Percentiles rank a stretch among this genome's conserved stretches.
Evolutionary conservation across 2,329 filamentous ascomycete genomes (phyloP).

Genomic region (Epichloe brachyelytri): DNA sequence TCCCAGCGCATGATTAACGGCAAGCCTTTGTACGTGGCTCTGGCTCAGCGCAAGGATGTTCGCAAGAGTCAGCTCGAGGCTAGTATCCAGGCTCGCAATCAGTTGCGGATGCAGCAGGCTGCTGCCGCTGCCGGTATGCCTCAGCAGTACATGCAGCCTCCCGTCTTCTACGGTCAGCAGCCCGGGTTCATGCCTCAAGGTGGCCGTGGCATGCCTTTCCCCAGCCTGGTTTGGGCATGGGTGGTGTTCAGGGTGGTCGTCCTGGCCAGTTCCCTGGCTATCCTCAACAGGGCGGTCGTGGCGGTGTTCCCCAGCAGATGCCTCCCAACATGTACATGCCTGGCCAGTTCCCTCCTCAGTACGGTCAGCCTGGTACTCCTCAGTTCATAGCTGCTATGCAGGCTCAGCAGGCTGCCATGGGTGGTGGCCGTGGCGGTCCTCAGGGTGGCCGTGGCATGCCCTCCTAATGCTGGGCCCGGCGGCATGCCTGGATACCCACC

Average conservation of each 20-base stretch:
- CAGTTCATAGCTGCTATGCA: slow-evolving; percentile 75
- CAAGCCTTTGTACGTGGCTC: slow-evolving; percentile 95
- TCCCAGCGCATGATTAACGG: slow-evolving; percentile 97
- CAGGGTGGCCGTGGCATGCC: slow-evolving; percentile 62
- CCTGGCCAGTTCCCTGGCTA: slow-evolving; percentile 79
- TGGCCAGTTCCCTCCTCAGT: slow-evolving; percentile 68
- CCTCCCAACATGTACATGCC: slow-evolving; percentile 79
- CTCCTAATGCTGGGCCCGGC: slow-evolving; percentile 42
- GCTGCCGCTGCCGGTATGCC: slow-evolving; percentile 82
- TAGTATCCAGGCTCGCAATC: slow-evolving; percentile 97
- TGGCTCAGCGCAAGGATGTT: slow-evolving; percentile 98
- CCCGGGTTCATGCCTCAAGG: slow-evolving; percentile 54
- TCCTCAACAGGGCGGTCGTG: slow-evolving; percentile 78
- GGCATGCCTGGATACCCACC: slow-evolving; percentile 45
- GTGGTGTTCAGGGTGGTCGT: slow-evolving; percentile 65
- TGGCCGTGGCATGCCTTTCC: slow-evolving; percentile 55
- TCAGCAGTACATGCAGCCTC: slow-evolving; percentile 74
- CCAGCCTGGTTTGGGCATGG: slow-evolving; percentile 50
- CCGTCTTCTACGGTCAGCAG: slow-evolving; percentile 85
- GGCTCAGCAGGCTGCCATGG: slow-evolving; percentile 48
- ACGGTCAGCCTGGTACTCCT: slow-evolving; percentile 67
- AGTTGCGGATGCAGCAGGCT: slow-evolving; percentile 95
- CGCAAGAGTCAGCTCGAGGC: slow-evolving; percentile 98
- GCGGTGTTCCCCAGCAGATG: slow-evolving; percentile 74
- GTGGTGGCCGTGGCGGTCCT: slow-evolving; percentile 50